These are phyloP conservation scores for Lachnellula subtilissima DNA, from an alignment of 2,329 filamentous ascomycete genomes.

Conservation along the genomic window DNA sequence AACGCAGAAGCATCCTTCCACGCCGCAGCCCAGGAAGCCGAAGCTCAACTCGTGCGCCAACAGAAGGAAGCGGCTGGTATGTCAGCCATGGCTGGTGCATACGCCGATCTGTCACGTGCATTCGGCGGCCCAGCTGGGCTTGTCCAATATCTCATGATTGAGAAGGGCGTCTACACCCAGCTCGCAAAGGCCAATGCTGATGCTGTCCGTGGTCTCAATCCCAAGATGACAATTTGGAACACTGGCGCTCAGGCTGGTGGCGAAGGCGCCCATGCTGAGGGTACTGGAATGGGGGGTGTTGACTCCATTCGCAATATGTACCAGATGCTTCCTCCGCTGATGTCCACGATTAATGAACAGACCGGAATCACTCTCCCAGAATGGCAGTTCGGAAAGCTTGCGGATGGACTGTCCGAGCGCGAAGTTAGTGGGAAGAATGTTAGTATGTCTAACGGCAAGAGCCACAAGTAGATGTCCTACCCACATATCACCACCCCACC, in stretches of 20 bases:
- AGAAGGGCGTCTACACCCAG: constrained; percentile 72
- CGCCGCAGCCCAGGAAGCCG: constrained; percentile 43
- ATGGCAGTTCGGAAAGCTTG: constrained; percentile 62
- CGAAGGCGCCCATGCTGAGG: constrained; percentile 37
- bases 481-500: neutral
- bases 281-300: constrained; percentile 47
- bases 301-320: constrained; percentile 74
- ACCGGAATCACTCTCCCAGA: constrained; percentile 75
- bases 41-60: constrained; percentile 54
- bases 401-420: constrained; percentile 29
- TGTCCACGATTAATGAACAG: constrained; percentile 84
- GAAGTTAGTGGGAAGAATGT: constrained; percentile 19
- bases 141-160: constrained; percentile 83
- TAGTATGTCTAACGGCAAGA: neutral
- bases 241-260: constrained; percentile 52
- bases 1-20: constrained; percentile 36
- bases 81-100: constrained; percentile 74
- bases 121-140: constrained; percentile 75
- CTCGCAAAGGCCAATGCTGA: constrained; percentile 73
- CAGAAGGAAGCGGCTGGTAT: constrained; percentile 75
- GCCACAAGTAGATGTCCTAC: neutral
- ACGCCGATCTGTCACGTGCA: constrained; percentile 63
- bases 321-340: constrained; percentile 76
- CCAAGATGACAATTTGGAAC: constrained; percentile 90
- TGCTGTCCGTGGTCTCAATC: constrained; percentile 71